Evolutionary conservation across 495 filamentous ascomycete genomes (phyloP).

Genomic region (Margaritispora aquatica): DNA sequence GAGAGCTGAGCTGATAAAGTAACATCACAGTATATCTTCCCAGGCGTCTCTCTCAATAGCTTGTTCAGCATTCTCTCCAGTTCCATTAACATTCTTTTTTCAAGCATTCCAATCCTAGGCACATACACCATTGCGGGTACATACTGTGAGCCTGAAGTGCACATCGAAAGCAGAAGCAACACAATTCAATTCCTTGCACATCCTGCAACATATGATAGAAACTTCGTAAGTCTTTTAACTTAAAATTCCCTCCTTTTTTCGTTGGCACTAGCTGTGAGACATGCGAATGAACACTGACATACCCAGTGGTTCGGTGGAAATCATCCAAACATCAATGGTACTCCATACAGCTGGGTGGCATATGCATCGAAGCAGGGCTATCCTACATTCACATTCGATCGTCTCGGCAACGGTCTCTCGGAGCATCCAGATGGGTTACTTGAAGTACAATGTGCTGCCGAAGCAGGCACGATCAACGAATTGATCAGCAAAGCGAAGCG

Average conservation of each 20-base stretch:
- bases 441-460: constrained; percentile 18
- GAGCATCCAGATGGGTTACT: constrained; percentile 16
- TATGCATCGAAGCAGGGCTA: constrained; percentile 22
- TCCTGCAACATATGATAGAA: constrained; percentile 11
- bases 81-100: background rate
- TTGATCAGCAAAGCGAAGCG: constrained; percentile 6
- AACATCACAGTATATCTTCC: background rate
- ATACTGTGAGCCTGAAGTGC: constrained; percentile 36
- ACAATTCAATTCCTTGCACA: constrained; percentile 17
- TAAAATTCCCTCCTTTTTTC: background rate
- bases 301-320: background rate
- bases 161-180: background rate
- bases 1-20: background rate
- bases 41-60: background rate
- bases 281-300: background rate
- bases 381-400: constrained; percentile 23
- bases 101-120: background rate
- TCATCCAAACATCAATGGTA: background rate
- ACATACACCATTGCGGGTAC: constrained; percentile 33
- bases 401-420: constrained; percentile 23
- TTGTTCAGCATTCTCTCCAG: background rate
- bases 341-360: constrained; percentile 9
- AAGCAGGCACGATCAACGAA: constrained; percentile 19
- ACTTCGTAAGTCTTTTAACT: background rate
- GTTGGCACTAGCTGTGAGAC: background rate